phyloP scores from a whole-genome alignment of 139 green algal genomes.

The Chlamydomonas schloesseri region DNA sequence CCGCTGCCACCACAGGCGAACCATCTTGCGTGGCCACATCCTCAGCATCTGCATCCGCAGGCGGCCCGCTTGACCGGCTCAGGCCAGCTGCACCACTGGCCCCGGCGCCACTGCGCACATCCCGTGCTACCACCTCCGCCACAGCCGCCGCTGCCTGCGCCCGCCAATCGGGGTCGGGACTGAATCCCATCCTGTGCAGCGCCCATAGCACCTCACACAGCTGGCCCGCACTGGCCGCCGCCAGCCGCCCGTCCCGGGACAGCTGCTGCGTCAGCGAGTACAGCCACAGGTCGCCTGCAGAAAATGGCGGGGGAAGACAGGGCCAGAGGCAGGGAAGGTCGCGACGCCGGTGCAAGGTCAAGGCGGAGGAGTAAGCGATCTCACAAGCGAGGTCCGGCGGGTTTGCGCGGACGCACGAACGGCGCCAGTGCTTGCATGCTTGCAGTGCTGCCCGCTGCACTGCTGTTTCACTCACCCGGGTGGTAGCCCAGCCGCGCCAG shows the following conservation, averaged over 20 bases:
- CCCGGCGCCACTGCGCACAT: neutral
- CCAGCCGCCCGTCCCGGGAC: neutral
- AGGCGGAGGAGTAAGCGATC: no score
- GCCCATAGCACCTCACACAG: slow-evolving; percentile 19
- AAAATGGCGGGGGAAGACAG: neutral
- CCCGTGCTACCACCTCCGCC: neutral
- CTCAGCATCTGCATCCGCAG: no score
- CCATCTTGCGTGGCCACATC: no score
- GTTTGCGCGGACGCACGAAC: no score
- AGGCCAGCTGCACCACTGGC: neutral
- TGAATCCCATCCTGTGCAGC: slow-evolving; percentile 8
- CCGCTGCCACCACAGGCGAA: no score
- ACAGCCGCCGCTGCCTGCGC: neutral
- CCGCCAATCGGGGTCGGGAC: slow-evolving; percentile 3
- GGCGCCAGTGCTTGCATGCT: no score
- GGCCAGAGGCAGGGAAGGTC: no score
- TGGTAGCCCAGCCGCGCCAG: slow-evolving; percentile 13
- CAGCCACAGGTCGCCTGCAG: slow-evolving; percentile 36
- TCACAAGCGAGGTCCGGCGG: no score
- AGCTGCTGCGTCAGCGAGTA: slow-evolving; percentile 15
- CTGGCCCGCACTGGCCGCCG: neutral
- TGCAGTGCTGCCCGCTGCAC: no score
- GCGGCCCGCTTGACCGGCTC: neutral
- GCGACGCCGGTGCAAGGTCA: no score
- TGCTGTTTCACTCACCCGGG: slow-evolving; percentile 36